phyloP scores from a whole-genome alignment of 768 basidiomycete species.

The Hypholoma sublateritium region DNA sequence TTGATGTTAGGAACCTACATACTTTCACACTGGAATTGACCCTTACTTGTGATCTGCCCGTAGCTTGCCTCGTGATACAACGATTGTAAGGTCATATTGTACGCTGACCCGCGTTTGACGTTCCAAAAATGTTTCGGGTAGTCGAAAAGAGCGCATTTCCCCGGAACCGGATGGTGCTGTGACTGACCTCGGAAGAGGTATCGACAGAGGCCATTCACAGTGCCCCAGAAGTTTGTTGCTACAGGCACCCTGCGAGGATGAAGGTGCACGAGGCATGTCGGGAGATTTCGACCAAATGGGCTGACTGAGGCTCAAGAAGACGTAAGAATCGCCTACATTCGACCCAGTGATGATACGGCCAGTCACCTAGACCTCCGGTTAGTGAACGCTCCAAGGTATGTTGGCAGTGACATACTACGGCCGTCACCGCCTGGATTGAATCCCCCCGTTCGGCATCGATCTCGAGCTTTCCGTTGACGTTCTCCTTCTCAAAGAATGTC shows the following conservation, averaged over 20 bases:
- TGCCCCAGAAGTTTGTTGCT: conserved; percentile 45
- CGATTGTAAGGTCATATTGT: conserved; percentile 49
- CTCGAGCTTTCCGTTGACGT: conserved; percentile 46
- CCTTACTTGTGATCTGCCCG: conserved; percentile 47
- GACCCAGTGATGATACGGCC: conserved; percentile 54
- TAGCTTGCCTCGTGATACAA: conserved; percentile 47
- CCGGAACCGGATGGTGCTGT: conserved; percentile 36
- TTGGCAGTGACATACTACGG: conserved; percentile 31
- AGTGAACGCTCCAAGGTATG: background rate
- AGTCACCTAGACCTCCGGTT: conserved; percentile 36
- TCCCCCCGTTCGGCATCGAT: conserved; percentile 50
- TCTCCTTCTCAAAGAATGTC: conserved; percentile 55
- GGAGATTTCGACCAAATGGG: conserved; percentile 50
- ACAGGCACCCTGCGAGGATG: conserved; percentile 38
- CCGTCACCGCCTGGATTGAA: conserved; percentile 48
- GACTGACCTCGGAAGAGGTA: conserved; percentile 44
- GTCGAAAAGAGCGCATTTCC: conserved; percentile 36
- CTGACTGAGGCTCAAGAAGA: conserved; percentile 42
- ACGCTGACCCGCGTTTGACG: conserved; percentile 47
- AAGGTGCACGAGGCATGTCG: conserved; percentile 39
- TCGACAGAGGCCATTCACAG: conserved; percentile 49
- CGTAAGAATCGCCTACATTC: conserved; percentile 38
- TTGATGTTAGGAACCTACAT: background rate
- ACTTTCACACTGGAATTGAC: background rate
- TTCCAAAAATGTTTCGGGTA: conserved; percentile 56